Evolutionary conservation across 352 stramenopile genomes (phyloP).

Genomic region (Pseudoperonospora humuli): DNA sequence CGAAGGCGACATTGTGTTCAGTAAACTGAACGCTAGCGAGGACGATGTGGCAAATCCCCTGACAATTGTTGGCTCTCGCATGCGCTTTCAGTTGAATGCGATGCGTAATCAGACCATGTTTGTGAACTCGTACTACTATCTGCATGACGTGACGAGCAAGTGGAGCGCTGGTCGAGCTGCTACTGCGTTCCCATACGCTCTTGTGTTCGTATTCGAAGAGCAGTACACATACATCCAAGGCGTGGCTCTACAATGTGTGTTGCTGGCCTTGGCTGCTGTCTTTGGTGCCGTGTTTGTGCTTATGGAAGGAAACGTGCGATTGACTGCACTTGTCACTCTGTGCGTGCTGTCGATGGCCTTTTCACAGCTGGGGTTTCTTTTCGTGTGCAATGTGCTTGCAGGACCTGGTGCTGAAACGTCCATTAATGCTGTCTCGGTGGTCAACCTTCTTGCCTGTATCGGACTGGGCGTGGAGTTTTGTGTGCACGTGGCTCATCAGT

Average conservation of each 20-base stretch:
- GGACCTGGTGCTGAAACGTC: slow-evolving; percentile 40
- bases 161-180: slow-evolving; percentile 26
- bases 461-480: slow-evolving; percentile 88
- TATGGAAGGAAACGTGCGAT: slow-evolving; percentile 54
- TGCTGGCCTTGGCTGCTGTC: slow-evolving; percentile 74
- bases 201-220: slow-evolving; percentile 90
- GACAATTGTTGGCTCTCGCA: slow-evolving; percentile 63
- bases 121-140: slow-evolving; percentile 87
- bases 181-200: slow-evolving; percentile 79
- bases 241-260: slow-evolving; percentile 76
- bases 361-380: slow-evolving; percentile 72
- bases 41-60: slow-evolving; percentile 1
- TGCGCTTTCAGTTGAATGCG: slow-evolving; percentile 83
- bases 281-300: slow-evolving; percentile 74
- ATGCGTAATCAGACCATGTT: slow-evolving; percentile 86
- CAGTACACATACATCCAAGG: slow-evolving; percentile 90
- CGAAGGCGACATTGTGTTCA: slow-evolving; percentile 78
- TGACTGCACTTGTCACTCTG: slow-evolving; percentile 59
- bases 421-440: slow-evolving; percentile 87
- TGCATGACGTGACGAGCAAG: slow-evolving; percentile 42
- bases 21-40: slow-evolving; percentile 4
- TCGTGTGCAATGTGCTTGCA: slow-evolving; percentile 65
- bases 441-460: slow-evolving; percentile 84
- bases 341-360: slow-evolving; percentile 78
- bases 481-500: slow-evolving; percentile 82